Base-by-base conservation (phyloP, 805 yeast species). In the Candida verbasci region DNA sequence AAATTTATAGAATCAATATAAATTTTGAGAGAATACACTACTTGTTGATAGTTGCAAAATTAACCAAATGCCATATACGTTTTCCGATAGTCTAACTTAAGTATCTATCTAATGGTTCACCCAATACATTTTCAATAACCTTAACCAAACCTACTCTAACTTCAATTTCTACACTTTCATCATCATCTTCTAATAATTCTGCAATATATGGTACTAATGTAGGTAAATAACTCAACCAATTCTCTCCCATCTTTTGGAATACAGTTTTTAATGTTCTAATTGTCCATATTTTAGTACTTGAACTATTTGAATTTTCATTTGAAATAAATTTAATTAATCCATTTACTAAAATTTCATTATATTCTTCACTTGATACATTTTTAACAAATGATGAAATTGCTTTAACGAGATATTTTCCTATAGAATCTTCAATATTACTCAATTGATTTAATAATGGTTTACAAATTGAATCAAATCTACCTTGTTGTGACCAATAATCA, bases 191-290 rank as follows among this genome's bases (percentile, higher is more conserved):
- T 44, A 93, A 70, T 40, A 93, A 65, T 62, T 93, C 99, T 6
- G 97, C 96, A 58, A 93, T 86, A 42, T 86, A 74, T 23, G 99
- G 99, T 44, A 93, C 95, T 48, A 93, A 73, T 55, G 89, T 96
- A 17, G 98, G 98, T 49, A 93, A 70, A 67, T 85, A 72, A 23
- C 82, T 68, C 46, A 93, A 72, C 98, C 97, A 93, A 56, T 81
- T 86, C 51, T 93, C 97, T 38, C 97, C 97, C 50, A 88, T 82
- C 67, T 85, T 85, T 46, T 85, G 84, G 72, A 88, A 93, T 22
- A 93, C 78, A 17, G 79, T 70, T 59, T 86, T 86, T 56, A 93
- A 72, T 2, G 86, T 69, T 56, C 82, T 78, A 37, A 86, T 75
- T 17, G 97, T 79, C 91, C 95, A 84, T 32, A 81, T 74, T 65